Evolutionary conservation across 2,329 filamentous ascomycete species (phyloP).

Genomic region (Penicillium sp.): DNA sequence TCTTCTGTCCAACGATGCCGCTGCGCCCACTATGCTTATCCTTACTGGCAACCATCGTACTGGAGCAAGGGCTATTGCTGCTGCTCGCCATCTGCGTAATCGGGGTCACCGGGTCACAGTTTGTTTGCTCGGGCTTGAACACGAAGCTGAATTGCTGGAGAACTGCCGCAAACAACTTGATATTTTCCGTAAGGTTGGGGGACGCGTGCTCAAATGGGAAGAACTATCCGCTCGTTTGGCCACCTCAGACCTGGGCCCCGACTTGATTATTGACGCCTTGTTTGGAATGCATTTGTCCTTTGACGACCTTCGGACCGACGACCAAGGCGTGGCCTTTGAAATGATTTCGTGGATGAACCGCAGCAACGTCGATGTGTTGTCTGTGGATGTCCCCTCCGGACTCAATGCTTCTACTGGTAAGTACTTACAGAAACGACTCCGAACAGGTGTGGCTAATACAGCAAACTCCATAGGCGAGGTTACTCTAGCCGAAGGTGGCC

Average conservation of each 20-base stretch:
- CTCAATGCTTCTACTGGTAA: constrained; percentile 76
- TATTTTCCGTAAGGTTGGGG: constrained; percentile 80
- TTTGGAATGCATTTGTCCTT: constrained; percentile 85
- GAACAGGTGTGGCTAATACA: constrained; percentile 13
- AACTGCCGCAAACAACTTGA: constrained; percentile 78
- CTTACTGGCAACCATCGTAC: constrained; percentile 95
- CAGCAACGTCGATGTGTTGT: constrained; percentile 76
- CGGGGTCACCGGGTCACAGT: constrained; percentile 78
- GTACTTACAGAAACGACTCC: constrained; percentile 36
- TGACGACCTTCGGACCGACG: constrained; percentile 78
- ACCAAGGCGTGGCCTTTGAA: constrained; percentile 81
- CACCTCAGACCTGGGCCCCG: constrained; percentile 64
- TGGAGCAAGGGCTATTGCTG: constrained; percentile 79
- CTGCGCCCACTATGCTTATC: constrained; percentile 65
- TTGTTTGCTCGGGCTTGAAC: constrained; percentile 80
- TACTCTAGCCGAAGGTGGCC: constrained; percentile 67
- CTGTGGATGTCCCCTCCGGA: constrained; percentile 88
- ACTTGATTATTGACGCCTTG: constrained; percentile 84
- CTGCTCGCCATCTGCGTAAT: constrained; percentile 81
- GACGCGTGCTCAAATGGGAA: constrained; percentile 65
- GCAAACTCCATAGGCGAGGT: constrained; percentile 47
- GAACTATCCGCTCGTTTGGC: constrained; percentile 53
- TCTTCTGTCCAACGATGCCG: constrained; percentile 59
- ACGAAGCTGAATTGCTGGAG: constrained; percentile 76
- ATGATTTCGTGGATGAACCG: constrained; percentile 94